Evolutionary conservation across 2,329 filamentous ascomycete species (phyloP).

Genomic region (Polytolypa hystricis): DNA sequence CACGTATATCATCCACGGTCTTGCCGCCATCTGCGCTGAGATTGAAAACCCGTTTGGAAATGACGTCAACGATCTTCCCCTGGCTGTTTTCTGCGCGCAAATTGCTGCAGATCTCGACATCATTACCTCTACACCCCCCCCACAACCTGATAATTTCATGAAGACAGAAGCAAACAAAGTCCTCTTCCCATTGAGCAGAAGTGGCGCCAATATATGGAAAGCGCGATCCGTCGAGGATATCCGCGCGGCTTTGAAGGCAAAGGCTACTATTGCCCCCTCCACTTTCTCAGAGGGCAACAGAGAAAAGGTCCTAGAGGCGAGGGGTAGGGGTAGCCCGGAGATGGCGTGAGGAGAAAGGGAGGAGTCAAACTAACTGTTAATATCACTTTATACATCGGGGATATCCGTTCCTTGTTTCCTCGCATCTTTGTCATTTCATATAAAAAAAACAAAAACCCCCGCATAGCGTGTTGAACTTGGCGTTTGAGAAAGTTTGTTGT

Average conservation of each 20-base stretch:
- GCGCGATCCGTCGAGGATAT: slow-evolving; percentile 38
- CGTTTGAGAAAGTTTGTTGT: too few relatives aligned
- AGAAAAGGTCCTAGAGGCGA: slow-evolving; percentile 6
- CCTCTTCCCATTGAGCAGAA: slow-evolving; percentile 45
- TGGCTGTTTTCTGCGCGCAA: slow-evolving; percentile 67
- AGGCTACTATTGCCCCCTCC: slow-evolving; percentile 16
- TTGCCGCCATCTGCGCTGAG: slow-evolving; percentile 64
- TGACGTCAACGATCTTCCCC: slow-evolving; percentile 70
- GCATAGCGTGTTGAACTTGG: too few relatives aligned
- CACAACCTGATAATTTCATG: slow-evolving; percentile 43
- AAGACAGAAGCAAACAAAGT: slow-evolving; percentile 39
- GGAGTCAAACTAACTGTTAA: too few relatives aligned
- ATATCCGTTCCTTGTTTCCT: too few relatives aligned
- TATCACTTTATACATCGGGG: too few relatives aligned
- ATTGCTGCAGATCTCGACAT: slow-evolving; percentile 64
- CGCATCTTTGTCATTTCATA: too few relatives aligned
- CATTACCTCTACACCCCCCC: slow-evolving; percentile 50
- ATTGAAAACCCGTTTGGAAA: slow-evolving; percentile 78
- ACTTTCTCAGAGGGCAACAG: slow-evolving; percentile 5
- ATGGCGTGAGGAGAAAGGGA: too few relatives aligned
- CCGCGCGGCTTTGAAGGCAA: slow-evolving; percentile 28
- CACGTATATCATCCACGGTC: slow-evolving; percentile 72
- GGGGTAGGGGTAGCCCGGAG: too few relatives aligned
- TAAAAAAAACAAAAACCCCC: too few relatives aligned
- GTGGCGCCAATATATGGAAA: slow-evolving; percentile 40